Evolutionary conservation across 1,284 basidiomycete species (phyloP).

Genomic region (Trametes versicolor): DNA sequence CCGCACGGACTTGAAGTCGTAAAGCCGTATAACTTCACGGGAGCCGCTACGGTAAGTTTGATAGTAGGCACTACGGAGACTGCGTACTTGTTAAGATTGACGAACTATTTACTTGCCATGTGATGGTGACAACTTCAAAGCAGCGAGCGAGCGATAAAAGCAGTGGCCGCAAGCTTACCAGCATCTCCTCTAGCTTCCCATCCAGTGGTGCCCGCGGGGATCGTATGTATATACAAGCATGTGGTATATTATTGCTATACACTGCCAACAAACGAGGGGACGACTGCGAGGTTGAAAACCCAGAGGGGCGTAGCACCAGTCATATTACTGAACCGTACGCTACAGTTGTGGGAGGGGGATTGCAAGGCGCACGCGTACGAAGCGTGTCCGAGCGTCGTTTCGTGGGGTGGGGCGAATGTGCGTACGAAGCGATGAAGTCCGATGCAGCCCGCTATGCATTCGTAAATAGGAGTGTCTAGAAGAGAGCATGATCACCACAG

Average conservation of each 20-base stretch:
- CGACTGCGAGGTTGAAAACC: constrained; percentile 3
- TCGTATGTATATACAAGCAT: constrained; percentile 26
- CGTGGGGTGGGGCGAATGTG: too few relatives aligned
- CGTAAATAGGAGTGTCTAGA: constrained; percentile 9
- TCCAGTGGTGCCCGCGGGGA: too few relatives aligned
- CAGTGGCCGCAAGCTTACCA: too few relatives aligned
- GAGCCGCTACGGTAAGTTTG: too few relatives aligned
- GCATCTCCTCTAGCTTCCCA: too few relatives aligned
- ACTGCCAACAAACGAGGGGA: constrained; percentile 32
- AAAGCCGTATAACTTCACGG: too few relatives aligned
- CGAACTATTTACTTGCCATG: too few relatives aligned
- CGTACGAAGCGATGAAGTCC: constrained; percentile 2
- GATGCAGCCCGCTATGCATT: constrained; percentile 13
- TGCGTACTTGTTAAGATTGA: too few relatives aligned
- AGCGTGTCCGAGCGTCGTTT: constrained; percentile 10
- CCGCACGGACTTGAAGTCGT: too few relatives aligned
- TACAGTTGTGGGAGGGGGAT: constrained; percentile 19
- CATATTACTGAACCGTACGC: constrained; percentile 34
- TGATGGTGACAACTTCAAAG: too few relatives aligned
- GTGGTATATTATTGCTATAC: constrained; percentile 33
- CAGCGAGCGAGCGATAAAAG: too few relatives aligned
- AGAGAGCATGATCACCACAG: background rate
- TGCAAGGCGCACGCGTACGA: background rate
- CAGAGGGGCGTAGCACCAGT: constrained; percentile 25
- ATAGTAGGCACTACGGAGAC: too few relatives aligned